Conservation (phyloP, 495 filamentous ascomycete species). For the Tuber microsphaerosporum region DNA sequence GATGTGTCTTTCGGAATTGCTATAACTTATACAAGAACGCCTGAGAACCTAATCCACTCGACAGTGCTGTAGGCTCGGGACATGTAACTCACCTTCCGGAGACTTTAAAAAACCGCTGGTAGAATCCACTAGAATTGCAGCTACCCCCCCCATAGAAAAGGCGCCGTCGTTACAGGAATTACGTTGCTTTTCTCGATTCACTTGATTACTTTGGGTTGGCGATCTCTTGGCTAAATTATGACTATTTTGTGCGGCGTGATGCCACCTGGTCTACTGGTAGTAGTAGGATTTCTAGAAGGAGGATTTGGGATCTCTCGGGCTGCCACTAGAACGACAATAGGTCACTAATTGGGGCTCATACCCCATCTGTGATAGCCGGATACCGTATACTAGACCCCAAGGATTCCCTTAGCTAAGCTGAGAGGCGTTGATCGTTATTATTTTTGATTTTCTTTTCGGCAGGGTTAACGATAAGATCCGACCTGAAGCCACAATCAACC, state of each 20-base stretch:
- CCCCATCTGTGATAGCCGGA: neutral
- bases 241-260: no score
- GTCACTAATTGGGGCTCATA: neutral
- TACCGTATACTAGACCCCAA: no score
- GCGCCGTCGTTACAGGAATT: neutral
- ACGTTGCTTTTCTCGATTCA: neutral
- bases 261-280: neutral
- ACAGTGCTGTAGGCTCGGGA: no score
- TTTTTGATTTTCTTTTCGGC: neutral
- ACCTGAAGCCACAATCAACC: neutral
- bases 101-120: no score
- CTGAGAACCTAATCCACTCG: no score
- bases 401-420: neutral
- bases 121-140: neutral
- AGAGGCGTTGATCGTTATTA: neutral
- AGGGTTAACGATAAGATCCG: neutral
- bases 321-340: neutral
- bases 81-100: no score
- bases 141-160: neutral
- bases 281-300: neutral
- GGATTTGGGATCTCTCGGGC: neutral
- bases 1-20: no score
- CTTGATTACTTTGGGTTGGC: neutral
- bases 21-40: no score
- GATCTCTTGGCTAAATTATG: neutral